Conservation (phyloP, 306 rosid species). For the Cucurbita moschata region DNA sequence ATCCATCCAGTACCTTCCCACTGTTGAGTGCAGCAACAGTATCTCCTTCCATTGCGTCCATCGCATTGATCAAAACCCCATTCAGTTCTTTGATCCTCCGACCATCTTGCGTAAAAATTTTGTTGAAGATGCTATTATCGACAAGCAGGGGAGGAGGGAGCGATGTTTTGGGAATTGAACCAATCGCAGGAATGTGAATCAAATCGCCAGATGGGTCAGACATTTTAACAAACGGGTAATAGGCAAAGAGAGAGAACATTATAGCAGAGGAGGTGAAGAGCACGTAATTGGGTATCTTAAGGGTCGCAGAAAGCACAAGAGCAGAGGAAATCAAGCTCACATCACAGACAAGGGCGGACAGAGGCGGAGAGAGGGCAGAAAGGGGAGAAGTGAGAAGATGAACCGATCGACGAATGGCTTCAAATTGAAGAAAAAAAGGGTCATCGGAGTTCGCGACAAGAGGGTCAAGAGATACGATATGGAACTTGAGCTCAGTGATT, state of each 20-base stretch:
- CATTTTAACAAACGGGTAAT: constrained; percentile 4
- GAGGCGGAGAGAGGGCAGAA: constrained; percentile 27
- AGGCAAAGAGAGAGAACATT: constrained; percentile 28
- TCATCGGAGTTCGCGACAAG: constrained; percentile 13
- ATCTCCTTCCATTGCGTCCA: constrained; percentile 24
- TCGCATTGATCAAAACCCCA: constrained; percentile 38
- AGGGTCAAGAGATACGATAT: constrained; percentile 10
- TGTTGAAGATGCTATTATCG: constrained; percentile 1
- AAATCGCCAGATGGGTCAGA: not conserved
- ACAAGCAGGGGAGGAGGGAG: constrained; percentile 26
- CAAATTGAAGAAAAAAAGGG: constrained; percentile 27
- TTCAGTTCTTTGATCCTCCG: constrained; percentile 9
- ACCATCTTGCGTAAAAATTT: constrained; percentile 12
- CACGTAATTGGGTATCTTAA: constrained; percentile 23
- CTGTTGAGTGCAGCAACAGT: constrained; percentile 13
- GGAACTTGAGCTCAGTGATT: constrained; percentile 2
- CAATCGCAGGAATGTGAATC: constrained; percentile 22
- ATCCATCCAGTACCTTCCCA: constrained; percentile 8
- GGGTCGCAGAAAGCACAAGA: constrained; percentile 5
- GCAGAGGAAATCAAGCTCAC: constrained; percentile 22
- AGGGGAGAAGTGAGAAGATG: constrained; percentile 34
- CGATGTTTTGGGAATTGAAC: constrained; percentile 22
- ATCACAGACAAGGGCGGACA: constrained; percentile 33
- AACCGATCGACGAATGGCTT: constrained; percentile 22
- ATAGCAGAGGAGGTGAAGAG: constrained; percentile 29